Conservation (phyloP, 2,329 filamentous ascomycete genomes). For the Triangularia verruculosa region DNA sequence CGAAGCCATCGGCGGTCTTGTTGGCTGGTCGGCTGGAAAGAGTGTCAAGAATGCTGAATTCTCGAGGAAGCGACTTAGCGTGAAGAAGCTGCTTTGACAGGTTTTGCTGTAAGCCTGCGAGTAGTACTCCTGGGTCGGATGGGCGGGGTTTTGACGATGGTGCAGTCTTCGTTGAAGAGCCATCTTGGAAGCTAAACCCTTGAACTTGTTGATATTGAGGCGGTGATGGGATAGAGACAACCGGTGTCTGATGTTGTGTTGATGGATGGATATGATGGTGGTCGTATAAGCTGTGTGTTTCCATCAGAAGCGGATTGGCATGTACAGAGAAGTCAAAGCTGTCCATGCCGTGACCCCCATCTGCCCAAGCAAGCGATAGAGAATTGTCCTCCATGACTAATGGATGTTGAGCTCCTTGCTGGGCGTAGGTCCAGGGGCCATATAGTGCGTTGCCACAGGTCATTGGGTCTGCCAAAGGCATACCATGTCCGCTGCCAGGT, state of each 20-base stretch:
- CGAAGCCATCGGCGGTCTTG: not conserved
- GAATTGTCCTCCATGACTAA: not conserved
- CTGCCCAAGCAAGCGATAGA: not conserved
- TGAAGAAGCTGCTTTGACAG: conserved; percentile 3
- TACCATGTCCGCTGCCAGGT: not conserved
- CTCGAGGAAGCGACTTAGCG: not conserved
- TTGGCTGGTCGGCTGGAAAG: not conserved
- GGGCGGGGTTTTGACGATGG: not conserved
- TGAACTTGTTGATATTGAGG: not conserved
- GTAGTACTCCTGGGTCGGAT: not conserved
- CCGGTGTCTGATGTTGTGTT: not conserved
- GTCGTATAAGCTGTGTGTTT: not conserved
- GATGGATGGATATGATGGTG: not conserved
- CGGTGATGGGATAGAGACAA: not conserved
- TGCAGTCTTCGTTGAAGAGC: not conserved
- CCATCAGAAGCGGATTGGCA: not conserved
- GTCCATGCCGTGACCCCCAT: not conserved
- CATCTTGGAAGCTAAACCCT: not conserved
- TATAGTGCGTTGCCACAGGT: not conserved
- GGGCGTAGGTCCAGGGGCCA: conserved; percentile 1
- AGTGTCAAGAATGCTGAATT: conserved; percentile 1
- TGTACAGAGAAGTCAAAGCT: not conserved
- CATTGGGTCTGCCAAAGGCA: not conserved
- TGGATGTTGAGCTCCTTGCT: not conserved
- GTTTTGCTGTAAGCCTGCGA: not conserved